phyloP scores from a whole-genome alignment of 352 stramenopile species.

The Blastocystis sp. region DNA sequence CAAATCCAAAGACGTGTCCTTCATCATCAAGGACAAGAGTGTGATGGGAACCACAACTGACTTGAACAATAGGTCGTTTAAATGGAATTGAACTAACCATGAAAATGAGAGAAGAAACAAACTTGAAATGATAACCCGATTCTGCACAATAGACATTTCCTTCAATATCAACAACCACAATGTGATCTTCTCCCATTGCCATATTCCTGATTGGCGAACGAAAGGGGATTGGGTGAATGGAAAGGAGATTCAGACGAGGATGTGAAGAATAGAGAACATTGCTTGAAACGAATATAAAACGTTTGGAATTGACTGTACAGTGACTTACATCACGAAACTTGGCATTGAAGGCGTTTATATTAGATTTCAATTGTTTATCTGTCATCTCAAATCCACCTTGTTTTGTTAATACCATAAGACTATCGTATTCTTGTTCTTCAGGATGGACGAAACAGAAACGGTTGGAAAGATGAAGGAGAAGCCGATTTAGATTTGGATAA shows the following conservation, averaged over 20 bases:
- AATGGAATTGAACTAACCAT: not conserved
- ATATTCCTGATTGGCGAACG: not conserved
- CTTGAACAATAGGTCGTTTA: constrained; percentile 41
- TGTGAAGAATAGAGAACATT: not conserved
- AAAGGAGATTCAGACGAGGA: not conserved
- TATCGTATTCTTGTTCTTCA: not conserved
- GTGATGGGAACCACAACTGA: constrained; percentile 62
- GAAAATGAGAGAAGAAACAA: not conserved
- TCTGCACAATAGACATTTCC: not conserved
- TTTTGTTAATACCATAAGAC: not conserved
- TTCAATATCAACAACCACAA: not conserved
- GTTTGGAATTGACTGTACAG: not conserved
- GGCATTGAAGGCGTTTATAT: constrained; percentile 7
- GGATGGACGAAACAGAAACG: constrained; percentile 5
- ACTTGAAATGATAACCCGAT: not conserved
- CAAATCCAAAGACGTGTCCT: constrained; percentile 64
- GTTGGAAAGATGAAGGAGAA: not conserved
- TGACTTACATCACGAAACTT: not conserved
- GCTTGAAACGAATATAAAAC: constrained; percentile 2
- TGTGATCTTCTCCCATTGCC: not conserved
- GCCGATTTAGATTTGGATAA: not conserved
- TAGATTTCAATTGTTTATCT: not conserved
- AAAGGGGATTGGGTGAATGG: not conserved
- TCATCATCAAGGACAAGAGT: constrained; percentile 63
- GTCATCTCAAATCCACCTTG: no score